Evolutionary conservation across 352 stramenopile genomes (phyloP).

Genomic region (Phytophthora uliginosa): DNA sequence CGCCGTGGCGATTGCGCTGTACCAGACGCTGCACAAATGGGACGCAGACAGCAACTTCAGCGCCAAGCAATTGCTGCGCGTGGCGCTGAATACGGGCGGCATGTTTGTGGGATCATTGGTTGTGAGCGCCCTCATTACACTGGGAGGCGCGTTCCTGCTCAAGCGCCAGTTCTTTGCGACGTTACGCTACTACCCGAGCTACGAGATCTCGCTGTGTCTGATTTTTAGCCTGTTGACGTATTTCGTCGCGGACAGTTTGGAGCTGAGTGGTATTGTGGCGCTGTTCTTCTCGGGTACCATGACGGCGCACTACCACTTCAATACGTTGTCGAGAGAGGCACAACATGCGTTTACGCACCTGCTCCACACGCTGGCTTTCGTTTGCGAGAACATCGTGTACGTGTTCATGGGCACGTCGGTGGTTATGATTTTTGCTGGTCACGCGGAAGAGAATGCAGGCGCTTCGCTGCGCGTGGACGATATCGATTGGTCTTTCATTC

Average conservation of each 20-base stretch:
- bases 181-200: constrained; percentile 84
- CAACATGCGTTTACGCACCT: constrained; percentile 89
- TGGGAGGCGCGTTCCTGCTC: constrained; percentile 79
- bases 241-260: constrained; percentile 81
- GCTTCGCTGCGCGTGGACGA: constrained; percentile 77
- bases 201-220: constrained; percentile 89
- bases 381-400: constrained; percentile 88
- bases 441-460: constrained; percentile 65
- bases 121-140: constrained; percentile 75
- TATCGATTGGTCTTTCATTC: constrained; percentile 86
- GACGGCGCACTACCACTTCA: constrained; percentile 90
- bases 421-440: constrained; percentile 85
- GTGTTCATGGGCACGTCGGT: constrained; percentile 91
- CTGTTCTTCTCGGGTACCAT: constrained; percentile 95
- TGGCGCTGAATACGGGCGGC: constrained; percentile 71
- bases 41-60: constrained; percentile 77
- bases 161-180: constrained; percentile 80
- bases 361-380: constrained; percentile 84
- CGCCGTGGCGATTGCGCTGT: constrained; percentile 94
- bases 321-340: constrained; percentile 83
- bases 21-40: constrained; percentile 94
- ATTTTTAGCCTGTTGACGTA: constrained; percentile 91
- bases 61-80: constrained; percentile 65
- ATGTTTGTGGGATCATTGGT: constrained; percentile 88
- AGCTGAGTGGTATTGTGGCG: constrained; percentile 94